phyloP scores from a whole-genome alignment of 805 yeast genomes.

The Kluyveromyces lactis region DNA sequence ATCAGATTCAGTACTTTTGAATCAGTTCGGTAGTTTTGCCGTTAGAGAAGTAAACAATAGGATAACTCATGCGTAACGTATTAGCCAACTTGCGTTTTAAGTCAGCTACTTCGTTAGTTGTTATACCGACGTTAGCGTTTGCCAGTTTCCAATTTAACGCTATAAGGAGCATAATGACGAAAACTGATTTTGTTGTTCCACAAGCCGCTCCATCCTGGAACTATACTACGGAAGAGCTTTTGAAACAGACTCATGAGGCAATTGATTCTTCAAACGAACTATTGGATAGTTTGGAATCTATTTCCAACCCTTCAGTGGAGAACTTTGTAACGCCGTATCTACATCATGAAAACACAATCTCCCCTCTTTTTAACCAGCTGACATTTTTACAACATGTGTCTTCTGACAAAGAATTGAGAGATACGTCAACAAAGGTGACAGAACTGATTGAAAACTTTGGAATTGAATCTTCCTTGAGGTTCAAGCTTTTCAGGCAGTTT shows the following conservation, averaged over 20 bases:
- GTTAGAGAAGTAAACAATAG: too few species aligned
- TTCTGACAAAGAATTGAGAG: conserved; percentile 52
- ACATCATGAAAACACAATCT: conserved; percentile 40
- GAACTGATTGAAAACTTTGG: conserved; percentile 45
- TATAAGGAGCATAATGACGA: not conserved
- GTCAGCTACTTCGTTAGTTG: not conserved
- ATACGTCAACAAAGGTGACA: conserved; percentile 60
- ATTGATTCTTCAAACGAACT: conserved; percentile 36
- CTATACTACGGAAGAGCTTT: conserved; percentile 44
- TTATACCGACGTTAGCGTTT: not conserved
- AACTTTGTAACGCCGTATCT: conserved; percentile 47
- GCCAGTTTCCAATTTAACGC: not conserved
- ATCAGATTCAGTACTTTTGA: too few species aligned
- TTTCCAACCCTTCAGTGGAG: conserved; percentile 46
- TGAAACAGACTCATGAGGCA: conserved; percentile 35
- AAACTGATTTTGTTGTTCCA: conserved; percentile 12
- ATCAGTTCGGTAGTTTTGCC: too few species aligned
- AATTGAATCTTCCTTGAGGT: conserved; percentile 59
- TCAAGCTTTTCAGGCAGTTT: conserved; percentile 55
- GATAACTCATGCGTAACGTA: not conserved
- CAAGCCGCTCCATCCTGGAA: conserved; percentile 48
- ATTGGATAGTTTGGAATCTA: conserved; percentile 46
- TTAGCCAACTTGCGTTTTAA: not conserved
- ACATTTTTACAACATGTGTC: conserved; percentile 71
- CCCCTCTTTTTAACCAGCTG: conserved; percentile 41